Base-by-base conservation (phyloP, 371 early-diverging fungal genomes). In the Mucor irregularis region DNA sequence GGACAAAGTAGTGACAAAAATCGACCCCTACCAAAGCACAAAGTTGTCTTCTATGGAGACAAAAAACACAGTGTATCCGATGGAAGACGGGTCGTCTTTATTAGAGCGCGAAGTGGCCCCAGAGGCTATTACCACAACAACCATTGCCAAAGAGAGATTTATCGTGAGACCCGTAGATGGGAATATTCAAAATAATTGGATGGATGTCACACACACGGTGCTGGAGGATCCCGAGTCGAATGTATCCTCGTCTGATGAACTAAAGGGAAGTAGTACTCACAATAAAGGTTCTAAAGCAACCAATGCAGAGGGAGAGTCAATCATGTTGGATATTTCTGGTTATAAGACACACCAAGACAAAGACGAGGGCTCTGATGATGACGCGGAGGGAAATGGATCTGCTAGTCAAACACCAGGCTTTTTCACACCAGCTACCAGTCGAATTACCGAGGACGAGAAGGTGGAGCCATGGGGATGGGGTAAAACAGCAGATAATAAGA, bases 241-340 rank as follows among this genome's bases (percentile, higher is more conserved):
- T 16, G 9, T 13, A 28, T 19, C 47, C 6, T 40, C 40, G 6
- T 28, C 54, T 4, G 39, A 51, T 13, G 29, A 33, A 1, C 13
- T 19, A 19, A 8, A 16, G 59, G 9, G 5, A 22, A 60, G 39
- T 62, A 64, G 9, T 46, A 62, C 29, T 13, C 13, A 21, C 22
- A 39, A 42, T 29, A 40, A 52, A 33, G 8, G 37, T 16, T n/a
- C 9, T 2, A 38, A 55, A 19, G 25, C 25, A 4, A 31, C 47
- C 28, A 39, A 58, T 46, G 63, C 11, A 7, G 71, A 70, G 6
- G 58, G 68, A 21, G 73, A 76, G 44, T 72, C 70, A 1, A 77
- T 77, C 38, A 70, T 83, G 13, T 55, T 83, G 49, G 83, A 83
- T 65, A 83, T 83, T 51, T 76, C 83, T 19, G 83, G 83, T 34